Evolutionary conservation across 176 grass and related monocot species (phyloP), one percentile per base, ranked within the genome.

Genomic region (Musa troglodytarum): DNA sequence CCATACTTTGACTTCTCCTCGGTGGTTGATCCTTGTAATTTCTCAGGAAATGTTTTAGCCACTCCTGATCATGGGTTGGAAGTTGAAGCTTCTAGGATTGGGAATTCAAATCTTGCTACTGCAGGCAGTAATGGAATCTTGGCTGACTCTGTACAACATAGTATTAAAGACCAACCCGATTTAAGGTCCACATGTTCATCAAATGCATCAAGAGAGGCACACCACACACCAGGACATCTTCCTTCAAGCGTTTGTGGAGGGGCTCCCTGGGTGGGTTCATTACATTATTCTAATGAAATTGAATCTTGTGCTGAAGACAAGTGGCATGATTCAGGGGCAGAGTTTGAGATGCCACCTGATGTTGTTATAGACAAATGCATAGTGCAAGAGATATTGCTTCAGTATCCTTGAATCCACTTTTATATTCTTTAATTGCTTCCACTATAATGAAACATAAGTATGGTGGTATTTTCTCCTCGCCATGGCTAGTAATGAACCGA

Each of bases 301-400:
- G 78, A 84, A 82, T 59, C 53, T 57, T 69, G 65, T 50, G 14
- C 53, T 87, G 77, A 20, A 43, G 68, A 91, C 68, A 81, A 54
- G 23, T 80, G 52, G 71, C 56, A 79, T 72, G 43, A 78, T 62
- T 90, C 84, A 79, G 87, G 89, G 73, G 63, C 9, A 52, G 56
- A 69, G 28, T 74, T 68, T 87, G 85, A 87, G 64, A 76, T 93
- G 80, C 90, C 90, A 80, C 80, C 91, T 80, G 84, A 91, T 93
- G 87, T 93, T 63, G 78, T 87, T 54, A 91, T 98, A 63, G 86
- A 89, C 81, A 98, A 91, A 54, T 98, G 90, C 84, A 93, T 98
- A 58, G 34, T 82, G 34, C 95, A 98, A 82, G 95, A 93, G 80
- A 76, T 93, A 83, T 78, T 93, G 75, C 84, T 91, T 82, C 95